Conservation (phyloP, 352 stramenopile genomes). For the Phytophthora multivora region DNA sequence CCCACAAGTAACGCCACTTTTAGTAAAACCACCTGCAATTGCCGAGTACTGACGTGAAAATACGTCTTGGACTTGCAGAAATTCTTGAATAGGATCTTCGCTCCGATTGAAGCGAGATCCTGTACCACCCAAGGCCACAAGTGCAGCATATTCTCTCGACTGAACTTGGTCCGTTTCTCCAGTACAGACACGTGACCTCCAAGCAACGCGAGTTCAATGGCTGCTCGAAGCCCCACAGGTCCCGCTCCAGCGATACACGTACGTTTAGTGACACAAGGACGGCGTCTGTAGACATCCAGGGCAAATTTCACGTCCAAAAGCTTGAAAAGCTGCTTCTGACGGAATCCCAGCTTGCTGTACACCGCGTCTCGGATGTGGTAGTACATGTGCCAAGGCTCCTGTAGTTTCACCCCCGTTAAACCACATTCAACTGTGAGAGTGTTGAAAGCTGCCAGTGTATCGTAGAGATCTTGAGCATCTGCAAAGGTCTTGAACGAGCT, state of each 20-base stretch:
- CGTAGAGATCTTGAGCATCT: conserved; percentile 50
- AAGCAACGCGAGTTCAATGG: conserved; percentile 66
- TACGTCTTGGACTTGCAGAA: conserved; percentile 78
- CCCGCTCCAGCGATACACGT: conserved; percentile 71
- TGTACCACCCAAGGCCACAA: conserved; percentile 85
- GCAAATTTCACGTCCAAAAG: conserved; percentile 54
- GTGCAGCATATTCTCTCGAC: conserved; percentile 78
- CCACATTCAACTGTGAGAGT: conserved; percentile 47
- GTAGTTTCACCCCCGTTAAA: conserved; percentile 37
- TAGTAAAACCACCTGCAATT: conserved; percentile 79
- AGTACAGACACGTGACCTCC: conserved; percentile 68
- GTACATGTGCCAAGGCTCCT: conserved; percentile 55
- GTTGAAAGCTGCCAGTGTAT: conserved; percentile 48
- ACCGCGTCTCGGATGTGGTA: conserved; percentile 53
- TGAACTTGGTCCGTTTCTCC: conserved; percentile 80
- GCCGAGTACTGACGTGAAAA: conserved; percentile 80
- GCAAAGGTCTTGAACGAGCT: conserved; percentile 54
- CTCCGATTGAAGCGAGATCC: conserved; percentile 69
- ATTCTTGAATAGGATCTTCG: conserved; percentile 72
- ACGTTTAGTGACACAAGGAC: conserved; percentile 50
- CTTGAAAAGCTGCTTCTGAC: conserved; percentile 72
- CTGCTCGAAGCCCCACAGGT: conserved; percentile 67
- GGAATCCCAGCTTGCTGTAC: conserved; percentile 57
- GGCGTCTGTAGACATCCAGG: conserved; percentile 43
- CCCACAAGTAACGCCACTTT: conserved; percentile 75